Percentiles rank a stretch among this genome's conserved stretches.
Evolutionary conservation across 352 stramenopile genomes (phyloP).

Genomic region (Phytopythium mirpurense): DNA sequence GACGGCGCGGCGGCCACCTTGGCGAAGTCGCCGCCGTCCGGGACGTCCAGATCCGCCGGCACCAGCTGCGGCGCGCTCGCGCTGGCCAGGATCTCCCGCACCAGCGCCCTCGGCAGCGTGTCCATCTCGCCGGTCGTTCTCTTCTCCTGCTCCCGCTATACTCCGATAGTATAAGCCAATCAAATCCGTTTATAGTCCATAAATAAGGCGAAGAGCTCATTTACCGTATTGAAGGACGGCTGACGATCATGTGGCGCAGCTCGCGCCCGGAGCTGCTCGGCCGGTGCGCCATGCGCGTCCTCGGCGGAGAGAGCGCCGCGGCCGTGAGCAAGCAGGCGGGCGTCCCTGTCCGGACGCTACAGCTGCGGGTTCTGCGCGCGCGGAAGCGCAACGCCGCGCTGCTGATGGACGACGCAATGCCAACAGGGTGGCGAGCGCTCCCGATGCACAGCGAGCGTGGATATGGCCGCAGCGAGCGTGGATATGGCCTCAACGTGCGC

Average conservation of each 20-base stretch:
- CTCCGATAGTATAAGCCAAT: too few species aligned
- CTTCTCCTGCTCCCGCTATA: too few species aligned
- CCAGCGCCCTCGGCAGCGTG: slow-evolving; percentile 17
- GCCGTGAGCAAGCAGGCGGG: not conserved
- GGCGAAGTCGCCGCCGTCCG: slow-evolving; percentile 20
- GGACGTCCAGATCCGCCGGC: slow-evolving; percentile 6
- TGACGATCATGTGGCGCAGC: too few species aligned
- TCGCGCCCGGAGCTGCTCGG: not conserved
- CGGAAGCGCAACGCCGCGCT: not conserved
- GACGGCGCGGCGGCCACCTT: slow-evolving; percentile 19
- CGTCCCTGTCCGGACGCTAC: not conserved
- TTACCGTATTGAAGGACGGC: too few species aligned
- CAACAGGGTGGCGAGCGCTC: too few species aligned
- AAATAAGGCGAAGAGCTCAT: too few species aligned
- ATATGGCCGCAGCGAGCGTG: not conserved
- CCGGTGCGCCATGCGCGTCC: not conserved
- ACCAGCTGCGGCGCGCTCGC: slow-evolving; percentile 31
- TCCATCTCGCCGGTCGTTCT: slow-evolving; percentile 12
- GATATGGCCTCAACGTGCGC: too few species aligned
- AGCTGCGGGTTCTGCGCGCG: not conserved
- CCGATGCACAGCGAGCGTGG: too few species aligned
- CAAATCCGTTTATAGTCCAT: too few species aligned
- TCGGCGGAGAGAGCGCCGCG: not conserved
- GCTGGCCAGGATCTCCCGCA: slow-evolving; percentile 32
- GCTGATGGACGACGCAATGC: not conserved